A percentile compares a stretch with the other conserved stretches of the same genome.
Evolutionary conservation across 139 green algal species (phyloP).

Genomic region (Picochlorum sp.): DNA sequence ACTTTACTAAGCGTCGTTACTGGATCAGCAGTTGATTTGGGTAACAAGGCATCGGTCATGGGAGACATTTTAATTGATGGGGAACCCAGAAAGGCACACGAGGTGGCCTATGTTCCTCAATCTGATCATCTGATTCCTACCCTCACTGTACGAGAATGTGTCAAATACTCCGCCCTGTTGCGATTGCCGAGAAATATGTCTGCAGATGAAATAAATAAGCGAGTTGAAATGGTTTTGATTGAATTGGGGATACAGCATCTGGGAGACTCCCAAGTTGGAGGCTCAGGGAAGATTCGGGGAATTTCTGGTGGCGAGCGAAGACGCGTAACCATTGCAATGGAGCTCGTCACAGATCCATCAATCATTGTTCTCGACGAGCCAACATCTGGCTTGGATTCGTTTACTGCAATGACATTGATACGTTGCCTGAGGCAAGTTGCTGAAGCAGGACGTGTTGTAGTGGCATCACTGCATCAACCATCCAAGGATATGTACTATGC

Average conservation of each 20-base stretch:
- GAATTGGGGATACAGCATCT: slow-evolving; percentile 40
- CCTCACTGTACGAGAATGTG: slow-evolving; percentile 63
- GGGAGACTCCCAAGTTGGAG: slow-evolving; percentile 23
- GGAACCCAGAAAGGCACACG: neutral
- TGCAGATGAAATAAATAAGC: slow-evolving; percentile 8
- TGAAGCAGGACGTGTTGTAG: slow-evolving; percentile 40
- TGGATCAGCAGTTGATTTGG: slow-evolving; percentile 14
- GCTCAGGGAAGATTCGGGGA: slow-evolving; percentile 20
- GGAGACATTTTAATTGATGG: slow-evolving; percentile 18
- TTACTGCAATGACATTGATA: slow-evolving; percentile 54
- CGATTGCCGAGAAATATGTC: slow-evolving; percentile 30
- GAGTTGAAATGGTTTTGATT: slow-evolving; percentile 29
- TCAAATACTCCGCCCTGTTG: slow-evolving; percentile 52
- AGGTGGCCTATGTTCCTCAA: slow-evolving; percentile 62
- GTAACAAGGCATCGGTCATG: neutral
- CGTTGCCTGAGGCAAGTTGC: slow-evolving; percentile 30
- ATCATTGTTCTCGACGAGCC: slow-evolving; percentile 49
- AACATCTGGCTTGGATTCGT: slow-evolving; percentile 61
- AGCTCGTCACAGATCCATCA: slow-evolving; percentile 53
- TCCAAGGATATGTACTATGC: slow-evolving; percentile 43
- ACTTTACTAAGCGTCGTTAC: slow-evolving; percentile 51
- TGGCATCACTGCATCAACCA: slow-evolving; percentile 67
- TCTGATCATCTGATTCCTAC: slow-evolving; percentile 53
- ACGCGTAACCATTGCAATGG: slow-evolving; percentile 63
- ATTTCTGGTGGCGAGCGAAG: slow-evolving; percentile 24